Evolutionary conservation across 768 basidiomycete genomes (phyloP), one percentile per base, ranked within the genome.

Genomic region (Gautieria morchelliformis): DNA sequence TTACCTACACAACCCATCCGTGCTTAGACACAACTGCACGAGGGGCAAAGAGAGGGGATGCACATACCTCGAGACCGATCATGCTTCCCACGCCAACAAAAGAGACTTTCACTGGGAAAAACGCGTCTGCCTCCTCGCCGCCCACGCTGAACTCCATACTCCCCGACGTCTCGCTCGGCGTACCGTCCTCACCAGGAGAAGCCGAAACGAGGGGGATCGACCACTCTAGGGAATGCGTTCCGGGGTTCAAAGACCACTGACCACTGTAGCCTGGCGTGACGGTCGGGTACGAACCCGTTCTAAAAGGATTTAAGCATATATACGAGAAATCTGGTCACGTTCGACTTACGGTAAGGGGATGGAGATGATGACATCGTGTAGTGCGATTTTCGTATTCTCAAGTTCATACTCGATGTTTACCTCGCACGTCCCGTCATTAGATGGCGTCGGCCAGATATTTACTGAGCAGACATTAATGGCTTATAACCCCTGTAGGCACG

Each of bases 331-430:
- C 30, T 53, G 22, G 33, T 37, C 17, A 49, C 17, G n/a, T 35
- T 59, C 42, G 37, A 80, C 87, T 68, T 70, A 92, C 88, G 94
- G 94, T 48, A 98, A 83, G 24, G 95, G 93, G 63, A 98, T 95
- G 53, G 87, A 85, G 60, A 98, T 91, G 61, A 83, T 77, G 22
- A 94, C 81, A 67, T 97, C 90, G 68, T 89, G 82, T 2, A 97
- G 76, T 0, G 83, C 81, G 54, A 97, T 72, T 49, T 78, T 78
- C 61, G 87, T 79, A 61, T 92, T 89, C 67, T 95, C 93, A 47
- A 98, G 85, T 68, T 98, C 94, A 67, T 96, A 97, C 71, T 97
- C 96, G 61, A 98, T 90, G 70, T 89, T 94, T 59, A 98, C 90
- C 61, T 95, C 93, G 63, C 85, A 89, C 1, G 86, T 87, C n/a